Evolutionary conservation across 176 grass and related monocot species (phyloP).

Genomic region (Neostapfia colusana): DNA sequence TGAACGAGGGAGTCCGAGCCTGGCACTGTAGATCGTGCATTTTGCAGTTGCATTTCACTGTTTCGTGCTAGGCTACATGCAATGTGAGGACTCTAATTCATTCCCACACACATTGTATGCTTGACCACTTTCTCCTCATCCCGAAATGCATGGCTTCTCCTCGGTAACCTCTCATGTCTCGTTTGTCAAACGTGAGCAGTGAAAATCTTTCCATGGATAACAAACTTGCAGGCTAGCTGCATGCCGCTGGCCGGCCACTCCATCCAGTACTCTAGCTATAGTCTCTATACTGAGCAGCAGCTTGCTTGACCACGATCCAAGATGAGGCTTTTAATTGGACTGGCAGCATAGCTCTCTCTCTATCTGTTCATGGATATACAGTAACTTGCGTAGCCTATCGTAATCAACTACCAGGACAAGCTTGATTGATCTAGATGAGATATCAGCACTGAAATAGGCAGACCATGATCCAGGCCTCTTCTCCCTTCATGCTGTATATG

Average conservation of each 20-base stretch:
- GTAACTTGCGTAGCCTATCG: neutral
- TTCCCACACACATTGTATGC: neutral
- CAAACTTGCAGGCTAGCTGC: slow-evolving; percentile 37
- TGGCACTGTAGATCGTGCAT: slow-evolving; percentile 32
- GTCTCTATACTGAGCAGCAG: too few species aligned
- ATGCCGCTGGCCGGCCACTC: too few species aligned
- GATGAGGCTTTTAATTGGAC: too few species aligned
- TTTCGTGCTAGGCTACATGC: too few species aligned
- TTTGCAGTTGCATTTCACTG: slow-evolving; percentile 31
- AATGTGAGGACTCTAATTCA: neutral
- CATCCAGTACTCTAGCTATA: too few species aligned
- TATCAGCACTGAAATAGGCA: neutral
- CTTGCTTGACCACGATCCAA: too few species aligned
- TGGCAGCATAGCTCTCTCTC: too few species aligned
- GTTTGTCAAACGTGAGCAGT: slow-evolving; percentile 51
- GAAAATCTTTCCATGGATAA: slow-evolving; percentile 47
- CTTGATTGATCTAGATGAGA: neutral
- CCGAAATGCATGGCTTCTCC: slow-evolving; percentile 28
- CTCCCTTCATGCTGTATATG: too few species aligned
- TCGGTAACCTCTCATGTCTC: slow-evolving; percentile 20
- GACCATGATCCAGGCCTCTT: too few species aligned
- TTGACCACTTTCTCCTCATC: slow-evolving; percentile 22
- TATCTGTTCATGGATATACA: too few species aligned
- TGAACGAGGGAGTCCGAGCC: slow-evolving; percentile 24
- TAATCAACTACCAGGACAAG: neutral